Base-by-base conservation (phyloP, 208 protist species). In the Trypanosoma avium region DNA sequence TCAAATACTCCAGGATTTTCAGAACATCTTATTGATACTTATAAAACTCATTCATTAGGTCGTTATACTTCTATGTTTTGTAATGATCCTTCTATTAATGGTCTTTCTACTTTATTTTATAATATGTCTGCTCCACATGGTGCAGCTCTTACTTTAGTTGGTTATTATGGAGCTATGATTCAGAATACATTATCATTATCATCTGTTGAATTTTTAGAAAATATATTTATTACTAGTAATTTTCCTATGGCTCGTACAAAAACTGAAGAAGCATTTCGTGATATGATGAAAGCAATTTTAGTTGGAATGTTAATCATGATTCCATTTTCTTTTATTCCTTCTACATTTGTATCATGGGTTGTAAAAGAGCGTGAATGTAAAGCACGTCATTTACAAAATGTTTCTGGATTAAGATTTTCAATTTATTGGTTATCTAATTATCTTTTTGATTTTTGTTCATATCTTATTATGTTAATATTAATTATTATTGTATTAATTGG, bases 331-430 rank as follows among this genome's bases (percentile, higher is more conserved):
- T 85, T 88, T 56, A 47, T 90, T 32, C 81, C 85, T 3, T 79
- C 83, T 17, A 90, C 76, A 0, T 86, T 72, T 70, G 77, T 95
- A 0, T 76, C 72, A 5, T 92, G 79, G 75, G 53, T 95, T 5
- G 86, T 95, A 65, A 91, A 83, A 74, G 89, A 95, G 73, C 81
- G 82, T 3, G 74, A 90, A 67, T 85, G 72, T 60, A 87, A 82
- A 50, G 67, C 86, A 1, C 73, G 78, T 21, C 89, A 95, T 46
- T 45, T 95, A 63, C 89, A 95, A 75, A 83, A 77, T 45, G 68
- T 95, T 24, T 89, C 81, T 15, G 89, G 89, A 15, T 61, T 94
- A 12, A 61, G 67, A 42, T 79, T 81, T 59, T 76, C 69, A 45
- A 50, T 87, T 2, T 94, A 94, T 71, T 94, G 84, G 84, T 9